Evolutionary conservation across 2,329 filamentous ascomycete species (phyloP), one percentile per base, ranked within the genome.

Genomic region (Monascus ruber): DNA sequence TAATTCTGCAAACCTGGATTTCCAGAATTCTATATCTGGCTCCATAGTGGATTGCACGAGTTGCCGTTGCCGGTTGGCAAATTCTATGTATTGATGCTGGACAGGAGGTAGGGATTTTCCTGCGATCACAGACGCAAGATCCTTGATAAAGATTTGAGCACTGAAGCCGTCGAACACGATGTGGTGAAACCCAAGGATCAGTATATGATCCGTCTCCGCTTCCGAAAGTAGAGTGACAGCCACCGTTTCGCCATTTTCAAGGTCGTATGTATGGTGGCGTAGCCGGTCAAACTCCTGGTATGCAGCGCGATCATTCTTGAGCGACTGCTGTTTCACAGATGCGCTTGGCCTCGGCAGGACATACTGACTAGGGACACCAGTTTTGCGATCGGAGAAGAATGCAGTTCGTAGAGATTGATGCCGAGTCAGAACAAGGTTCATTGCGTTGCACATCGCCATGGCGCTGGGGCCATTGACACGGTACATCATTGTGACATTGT

Each of bases 151-250:
- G 2, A 52, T 38, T 4, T 51, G 35, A 32, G 44, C 49, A 34
- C 54, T 50, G 24, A 52, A 27, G 3, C 56, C 57, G 37, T 64
- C 60, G 42, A 62, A 48, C 24, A 44, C 46, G 36, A 64, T 59
- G 39, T 62, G 59, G 36, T 64, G 60, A 33, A 47, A 55, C 1
- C 42, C 48, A 11, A 64, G 26, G 9, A 63, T 33, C 5, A 57
- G 27, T 44, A 34, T 39, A 41, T 54, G 43, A 32, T 34, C 28
- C 6, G 33, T 31, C 1, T 38, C n/a, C 5, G 38, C 28, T 6
- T 35, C 40, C 9, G 45, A 46, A 11, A 56, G 36, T 6, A 55
- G 27, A 24, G 47, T 37, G 4, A 50, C 37, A 31, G 42, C 42
- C 17, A 58, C 40, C 24, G 41, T 42, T 26, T 55, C 40, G 2